phyloP scores from a whole-genome alignment of 2,329 filamentous ascomycete genomes.

The Aspergillus fischeri region DNA sequence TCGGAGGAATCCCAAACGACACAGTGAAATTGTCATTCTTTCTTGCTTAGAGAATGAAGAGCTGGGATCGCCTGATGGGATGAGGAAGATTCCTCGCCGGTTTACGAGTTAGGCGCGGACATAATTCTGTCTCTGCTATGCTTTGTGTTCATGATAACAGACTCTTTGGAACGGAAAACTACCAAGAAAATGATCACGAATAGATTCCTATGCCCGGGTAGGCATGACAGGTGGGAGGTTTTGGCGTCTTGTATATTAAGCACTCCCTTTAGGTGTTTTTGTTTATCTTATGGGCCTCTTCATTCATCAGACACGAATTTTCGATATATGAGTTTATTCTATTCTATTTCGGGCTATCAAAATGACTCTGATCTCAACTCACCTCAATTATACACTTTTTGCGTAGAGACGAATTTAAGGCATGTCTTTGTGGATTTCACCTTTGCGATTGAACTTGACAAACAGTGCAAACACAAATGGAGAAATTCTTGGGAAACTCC shows the following conservation, averaged over 20 bases:
- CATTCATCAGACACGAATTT: not conserved
- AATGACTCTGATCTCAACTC: not conserved
- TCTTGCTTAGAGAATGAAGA: not conserved
- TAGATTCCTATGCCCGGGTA: slow-evolving; percentile 5
- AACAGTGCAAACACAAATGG: slow-evolving; percentile 27
- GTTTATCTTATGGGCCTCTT: not conserved
- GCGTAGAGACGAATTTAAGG: not conserved
- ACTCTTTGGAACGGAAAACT: slow-evolving; percentile 5
- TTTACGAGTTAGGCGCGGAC: not conserved
- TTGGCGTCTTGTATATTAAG: slow-evolving; percentile 13
- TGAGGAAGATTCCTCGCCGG: not conserved
- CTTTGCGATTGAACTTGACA: slow-evolving; percentile 14
- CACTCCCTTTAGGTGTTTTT: slow-evolving; percentile 1
- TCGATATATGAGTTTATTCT: not conserved
- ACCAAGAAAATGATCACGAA: slow-evolving; percentile 6
- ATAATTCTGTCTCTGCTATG: not conserved
- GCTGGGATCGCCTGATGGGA: not conserved
- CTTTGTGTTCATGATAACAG: slow-evolving; percentile 5
- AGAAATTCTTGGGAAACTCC: slow-evolving; percentile 28
- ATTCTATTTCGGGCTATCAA: not conserved
- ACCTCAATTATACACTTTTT: not conserved
- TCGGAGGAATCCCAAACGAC: slow-evolving; percentile 1
- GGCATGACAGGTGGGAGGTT: slow-evolving; percentile 4
- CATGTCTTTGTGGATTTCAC: not conserved
- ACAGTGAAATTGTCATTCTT: slow-evolving; percentile 1